phyloP scores from a whole-genome alignment of 108 stramenopile genomes.

The Cylindrotheca fusiformis region DNA sequence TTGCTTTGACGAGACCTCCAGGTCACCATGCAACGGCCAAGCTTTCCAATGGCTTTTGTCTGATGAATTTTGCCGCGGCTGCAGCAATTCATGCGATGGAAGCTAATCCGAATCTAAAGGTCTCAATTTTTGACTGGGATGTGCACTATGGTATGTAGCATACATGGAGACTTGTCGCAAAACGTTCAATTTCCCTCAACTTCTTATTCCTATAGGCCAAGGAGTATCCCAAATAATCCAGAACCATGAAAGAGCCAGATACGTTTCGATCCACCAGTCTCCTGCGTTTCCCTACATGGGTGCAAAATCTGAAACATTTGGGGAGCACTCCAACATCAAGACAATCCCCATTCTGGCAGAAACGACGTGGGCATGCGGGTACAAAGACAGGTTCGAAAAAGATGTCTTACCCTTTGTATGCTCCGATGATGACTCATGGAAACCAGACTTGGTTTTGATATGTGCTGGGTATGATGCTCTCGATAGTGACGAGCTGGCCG shows the following conservation, averaged over 20 bases:
- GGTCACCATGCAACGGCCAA: slow-evolving; percentile 58
- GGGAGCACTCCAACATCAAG: slow-evolving; percentile 29
- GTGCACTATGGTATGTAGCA: slow-evolving; percentile 54
- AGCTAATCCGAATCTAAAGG: slow-evolving; percentile 12
- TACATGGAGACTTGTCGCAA: too few species aligned
- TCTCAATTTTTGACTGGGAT: slow-evolving; percentile 64
- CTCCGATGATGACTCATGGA: slow-evolving; percentile 21
- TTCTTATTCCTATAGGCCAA: too few species aligned
- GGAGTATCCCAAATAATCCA: slow-evolving; percentile 53
- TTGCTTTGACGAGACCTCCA: slow-evolving; percentile 64
- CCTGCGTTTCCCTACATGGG: slow-evolving; percentile 57
- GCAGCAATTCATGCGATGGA: slow-evolving; percentile 37
- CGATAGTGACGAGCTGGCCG: slow-evolving; percentile 49
- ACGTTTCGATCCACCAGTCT: slow-evolving; percentile 49
- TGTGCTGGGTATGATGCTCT: slow-evolving; percentile 60
- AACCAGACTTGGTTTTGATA: slow-evolving; percentile 44
- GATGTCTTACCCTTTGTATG: slow-evolving; percentile 33
- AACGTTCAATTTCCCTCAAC: too few species aligned
- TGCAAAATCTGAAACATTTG: slow-evolving; percentile 2
- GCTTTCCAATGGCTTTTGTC: slow-evolving; percentile 58
- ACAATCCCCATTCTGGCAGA: slow-evolving; percentile 48
- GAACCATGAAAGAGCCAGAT: slow-evolving; percentile 21
- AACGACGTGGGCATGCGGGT: slow-evolving; percentile 50
- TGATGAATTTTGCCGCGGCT: slow-evolving; percentile 60
- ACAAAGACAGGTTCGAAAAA: slow-evolving; percentile 21